Evolutionary conservation across 768 basidiomycete species (phyloP).

Genomic region (Lactarius evosmus): DNA sequence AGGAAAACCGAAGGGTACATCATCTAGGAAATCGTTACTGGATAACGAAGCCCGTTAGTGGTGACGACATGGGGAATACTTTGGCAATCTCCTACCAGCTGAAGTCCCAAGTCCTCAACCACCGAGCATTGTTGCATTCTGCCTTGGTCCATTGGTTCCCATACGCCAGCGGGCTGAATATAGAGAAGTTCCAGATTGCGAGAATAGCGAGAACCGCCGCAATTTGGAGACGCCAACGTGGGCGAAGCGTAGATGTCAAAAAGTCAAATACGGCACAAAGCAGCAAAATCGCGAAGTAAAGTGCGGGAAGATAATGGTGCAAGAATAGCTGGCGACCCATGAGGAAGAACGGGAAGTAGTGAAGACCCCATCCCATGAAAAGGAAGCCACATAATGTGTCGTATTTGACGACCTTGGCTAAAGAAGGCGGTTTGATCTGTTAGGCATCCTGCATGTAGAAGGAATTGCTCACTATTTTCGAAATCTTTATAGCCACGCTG

Average conservation of each 20-base stretch:
- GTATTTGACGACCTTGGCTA: constrained; percentile 90
- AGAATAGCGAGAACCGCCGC: constrained; percentile 70
- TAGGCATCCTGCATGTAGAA: background rate
- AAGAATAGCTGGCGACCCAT: constrained; percentile 97
- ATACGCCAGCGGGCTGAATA: constrained; percentile 81
- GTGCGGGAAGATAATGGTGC: constrained; percentile 95
- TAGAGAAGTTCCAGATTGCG: constrained; percentile 72
- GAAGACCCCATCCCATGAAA: constrained; percentile 85
- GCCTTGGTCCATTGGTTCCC: constrained; percentile 82
- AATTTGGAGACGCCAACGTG: constrained; percentile 74
- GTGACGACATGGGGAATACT: background rate
- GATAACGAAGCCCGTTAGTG: constrained; percentile 11
- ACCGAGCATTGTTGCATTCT: constrained; percentile 72
- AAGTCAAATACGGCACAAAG: constrained; percentile 80
- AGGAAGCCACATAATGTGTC: constrained; percentile 89
- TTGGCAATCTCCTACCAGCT: constrained; percentile 55
- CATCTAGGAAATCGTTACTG: constrained; percentile 66
- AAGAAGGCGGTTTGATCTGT: constrained; percentile 2
- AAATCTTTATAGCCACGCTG: constrained; percentile 93
- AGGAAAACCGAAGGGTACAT: constrained; percentile 45
- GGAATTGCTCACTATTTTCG: constrained; percentile 68
- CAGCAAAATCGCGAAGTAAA: constrained; percentile 89
- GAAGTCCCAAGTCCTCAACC: constrained; percentile 97
- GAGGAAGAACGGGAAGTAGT: constrained; percentile 96
- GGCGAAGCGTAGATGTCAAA: constrained; percentile 71